Percentiles rank a stretch among this genome's conserved stretches.
These are phyloP conservation scores for Clonostachys rhizophaga DNA, from an alignment of 2,329 filamentous ascomycete species.

Conservation along the genomic window DNA sequence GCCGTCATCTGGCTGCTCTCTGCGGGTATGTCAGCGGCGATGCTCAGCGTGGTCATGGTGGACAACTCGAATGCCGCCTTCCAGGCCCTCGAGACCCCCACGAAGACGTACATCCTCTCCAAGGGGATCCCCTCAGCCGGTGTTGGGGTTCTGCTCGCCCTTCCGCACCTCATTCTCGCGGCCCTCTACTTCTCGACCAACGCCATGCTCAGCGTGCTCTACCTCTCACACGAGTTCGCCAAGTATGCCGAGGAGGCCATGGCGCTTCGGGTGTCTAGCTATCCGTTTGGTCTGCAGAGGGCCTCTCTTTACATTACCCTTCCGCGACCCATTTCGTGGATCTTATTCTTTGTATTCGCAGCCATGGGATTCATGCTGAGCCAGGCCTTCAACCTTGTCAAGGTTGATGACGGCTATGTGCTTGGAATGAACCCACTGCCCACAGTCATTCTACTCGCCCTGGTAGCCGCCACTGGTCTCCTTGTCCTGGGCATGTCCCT, in stretches of 20 bases:
- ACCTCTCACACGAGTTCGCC: constrained; percentile 43
- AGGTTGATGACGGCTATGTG: constrained; percentile 16
- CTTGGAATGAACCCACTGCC: constrained; percentile 37
- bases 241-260: constrained; percentile 27
- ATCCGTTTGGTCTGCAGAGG: constrained; percentile 36
- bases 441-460: constrained; percentile 31
- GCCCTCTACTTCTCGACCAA: constrained; percentile 42
- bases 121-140: constrained; percentile 14
- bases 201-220: constrained; percentile 40
- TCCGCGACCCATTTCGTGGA: constrained; percentile 37
- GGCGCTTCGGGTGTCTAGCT: constrained; percentile 40
- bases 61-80: constrained; percentile 15
- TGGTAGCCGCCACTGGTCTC: constrained; percentile 28
- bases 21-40: constrained; percentile 27
- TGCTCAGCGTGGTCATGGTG: constrained; percentile 27
- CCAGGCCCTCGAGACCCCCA: constrained; percentile 30
- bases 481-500: constrained; percentile 30
- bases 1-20: constrained; percentile 30
- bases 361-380: constrained; percentile 39
- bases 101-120: constrained; percentile 23
- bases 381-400: constrained; percentile 32
- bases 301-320: constrained; percentile 45
- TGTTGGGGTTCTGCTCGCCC: constrained; percentile 30
- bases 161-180: constrained; percentile 44
- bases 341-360: constrained; percentile 35